Evolutionary conservation across 106 monocot species (phyloP).

Genomic region (Dendrobium chrysotoxum): DNA sequence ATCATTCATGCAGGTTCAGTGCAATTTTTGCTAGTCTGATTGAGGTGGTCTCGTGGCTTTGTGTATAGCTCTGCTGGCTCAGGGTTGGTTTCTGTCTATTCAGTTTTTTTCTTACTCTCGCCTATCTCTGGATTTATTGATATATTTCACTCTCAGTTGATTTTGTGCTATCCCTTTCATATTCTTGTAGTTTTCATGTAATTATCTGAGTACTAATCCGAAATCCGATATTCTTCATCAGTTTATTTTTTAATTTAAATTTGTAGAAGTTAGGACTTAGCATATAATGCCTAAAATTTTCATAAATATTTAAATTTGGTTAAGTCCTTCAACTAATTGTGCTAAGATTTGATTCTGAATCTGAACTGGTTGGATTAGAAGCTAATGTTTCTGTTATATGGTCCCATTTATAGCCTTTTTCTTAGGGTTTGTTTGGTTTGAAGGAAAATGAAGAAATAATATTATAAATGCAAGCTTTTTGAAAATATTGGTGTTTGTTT

Average conservation of each 20-base stretch:
- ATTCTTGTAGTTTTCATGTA: not conserved
- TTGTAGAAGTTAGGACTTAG: not conserved
- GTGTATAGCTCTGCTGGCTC: conserved; percentile 6
- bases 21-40: not conserved
- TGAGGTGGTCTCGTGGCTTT: not conserved
- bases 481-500: too few species aligned
- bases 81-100: not conserved
- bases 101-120: not conserved
- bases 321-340: not conserved
- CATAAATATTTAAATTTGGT: not conserved
- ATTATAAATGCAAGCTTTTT: too few species aligned
- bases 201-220: not conserved
- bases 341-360: not conserved
- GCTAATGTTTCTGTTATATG: too few species aligned
- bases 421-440: too few species aligned
- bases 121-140: not conserved
- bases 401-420: too few species aligned
- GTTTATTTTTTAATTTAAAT: not conserved
- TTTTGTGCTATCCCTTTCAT: not conserved
- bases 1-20: conserved; percentile 5
- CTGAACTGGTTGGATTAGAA: not conserved
- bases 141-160: not conserved
- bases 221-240: not conserved
- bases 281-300: not conserved
- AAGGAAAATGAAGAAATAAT: too few species aligned